Conservation (phyloP, 169 alveolate genomes). For the Eimeria necatrix region DNA sequence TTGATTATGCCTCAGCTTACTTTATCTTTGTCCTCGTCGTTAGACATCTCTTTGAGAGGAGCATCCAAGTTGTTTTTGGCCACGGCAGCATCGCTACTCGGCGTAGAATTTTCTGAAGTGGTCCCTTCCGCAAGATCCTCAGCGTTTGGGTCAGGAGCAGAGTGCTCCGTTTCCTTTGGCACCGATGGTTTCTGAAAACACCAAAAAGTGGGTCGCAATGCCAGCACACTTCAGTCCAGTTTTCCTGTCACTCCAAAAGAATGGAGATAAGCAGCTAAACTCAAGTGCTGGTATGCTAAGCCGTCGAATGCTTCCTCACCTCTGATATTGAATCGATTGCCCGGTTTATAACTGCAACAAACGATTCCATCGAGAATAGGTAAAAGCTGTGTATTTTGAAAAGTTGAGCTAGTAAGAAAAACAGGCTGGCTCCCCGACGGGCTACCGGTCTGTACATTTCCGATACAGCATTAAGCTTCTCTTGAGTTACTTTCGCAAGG, state of each 20-base stretch:
- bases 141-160: not conserved
- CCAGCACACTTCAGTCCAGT: too few relatives aligned
- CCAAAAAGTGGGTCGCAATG: too few relatives aligned
- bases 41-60: not conserved
- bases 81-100: not conserved
- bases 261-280: too few relatives aligned
- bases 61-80: not conserved
- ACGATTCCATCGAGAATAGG: slow-evolving; percentile 96
- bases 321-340: slow-evolving; percentile 96
- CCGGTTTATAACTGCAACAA: slow-evolving; percentile 95
- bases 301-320: slow-evolving; percentile 84
- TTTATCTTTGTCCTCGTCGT: slow-evolving; percentile 83
- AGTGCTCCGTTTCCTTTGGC: not conserved
- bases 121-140: not conserved
- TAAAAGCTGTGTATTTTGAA: slow-evolving; percentile 96
- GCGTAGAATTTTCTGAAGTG: not conserved
- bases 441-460: slow-evolving; percentile 97
- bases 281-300: not conserved
- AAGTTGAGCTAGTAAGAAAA: slow-evolving; percentile 77
- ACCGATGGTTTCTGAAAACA: slow-evolving; percentile 2
- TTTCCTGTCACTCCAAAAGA: too few relatives aligned
- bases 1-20: slow-evolving; percentile 69
- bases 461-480: slow-evolving; percentile 94
- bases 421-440: slow-evolving; percentile 78
- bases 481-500: slow-evolving; percentile 96